phyloP scores from a whole-genome alignment of 2,329 filamentous ascomycete genomes.

The Ascosphaera acerosa region DNA sequence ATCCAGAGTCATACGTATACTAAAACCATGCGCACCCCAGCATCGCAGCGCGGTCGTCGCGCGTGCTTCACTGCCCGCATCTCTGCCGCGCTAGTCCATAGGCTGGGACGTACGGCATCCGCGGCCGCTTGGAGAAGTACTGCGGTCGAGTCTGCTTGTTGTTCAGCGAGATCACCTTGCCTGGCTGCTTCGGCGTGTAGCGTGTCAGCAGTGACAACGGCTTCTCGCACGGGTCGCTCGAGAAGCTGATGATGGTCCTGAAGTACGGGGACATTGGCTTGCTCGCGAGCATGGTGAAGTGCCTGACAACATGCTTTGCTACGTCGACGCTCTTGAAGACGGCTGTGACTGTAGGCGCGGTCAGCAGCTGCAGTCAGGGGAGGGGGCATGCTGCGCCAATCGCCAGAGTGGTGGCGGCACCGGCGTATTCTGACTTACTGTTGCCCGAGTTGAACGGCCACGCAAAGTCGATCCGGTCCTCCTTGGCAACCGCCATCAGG shows the following conservation, averaged over 20 bases:
- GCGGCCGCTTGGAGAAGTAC: no score
- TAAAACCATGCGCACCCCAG: no score
- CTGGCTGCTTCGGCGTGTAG: constrained; percentile 2
- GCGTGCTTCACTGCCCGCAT: no score
- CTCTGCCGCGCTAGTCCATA: no score
- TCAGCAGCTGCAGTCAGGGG: not conserved
- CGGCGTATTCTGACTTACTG: constrained; percentile 12
- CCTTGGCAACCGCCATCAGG: constrained; percentile 10
- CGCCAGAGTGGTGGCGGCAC: not conserved
- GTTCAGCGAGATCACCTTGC: not conserved
- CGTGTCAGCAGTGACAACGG: constrained; percentile 11
- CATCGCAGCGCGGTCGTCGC: no score
- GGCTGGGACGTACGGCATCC: no score
- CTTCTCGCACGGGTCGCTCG: constrained; percentile 18
- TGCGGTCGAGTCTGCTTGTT: not conserved
- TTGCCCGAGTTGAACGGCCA: constrained; percentile 21
- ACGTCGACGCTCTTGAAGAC: constrained; percentile 16
- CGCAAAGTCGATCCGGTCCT: constrained; percentile 15
- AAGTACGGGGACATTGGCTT: constrained; percentile 10
- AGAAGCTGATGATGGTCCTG: constrained; percentile 14
- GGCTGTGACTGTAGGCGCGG: constrained; percentile 11
- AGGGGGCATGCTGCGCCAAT: not conserved
- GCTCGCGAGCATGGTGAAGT: constrained; percentile 11
- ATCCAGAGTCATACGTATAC: no score
- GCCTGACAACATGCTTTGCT: constrained; percentile 12